phyloP scores from a whole-genome alignment of 176 grass and related monocot genomes.

The Musa acuminata region DNA sequence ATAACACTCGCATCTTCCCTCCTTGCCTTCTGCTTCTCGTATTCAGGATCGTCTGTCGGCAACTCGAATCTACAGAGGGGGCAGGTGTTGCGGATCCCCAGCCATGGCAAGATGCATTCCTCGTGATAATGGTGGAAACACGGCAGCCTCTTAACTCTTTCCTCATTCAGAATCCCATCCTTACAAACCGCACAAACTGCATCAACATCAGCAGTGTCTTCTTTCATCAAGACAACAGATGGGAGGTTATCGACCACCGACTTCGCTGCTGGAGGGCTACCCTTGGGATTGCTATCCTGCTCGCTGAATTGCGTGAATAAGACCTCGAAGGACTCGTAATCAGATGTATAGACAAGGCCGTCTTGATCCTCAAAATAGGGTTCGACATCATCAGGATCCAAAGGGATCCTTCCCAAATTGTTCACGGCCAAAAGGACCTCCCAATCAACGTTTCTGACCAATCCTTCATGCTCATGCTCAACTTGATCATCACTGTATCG shows the following conservation, averaged over 20 bases:
- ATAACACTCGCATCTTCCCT: neutral
- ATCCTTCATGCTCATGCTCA: neutral
- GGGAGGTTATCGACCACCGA: conserved; percentile 51
- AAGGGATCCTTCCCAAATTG: conserved; percentile 31
- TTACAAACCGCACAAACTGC: conserved; percentile 68
- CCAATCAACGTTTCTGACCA: conserved; percentile 39
- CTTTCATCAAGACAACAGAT: conserved; percentile 32
- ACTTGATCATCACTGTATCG: conserved; percentile 8
- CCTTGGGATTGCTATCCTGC: conserved; percentile 37
- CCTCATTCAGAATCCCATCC: conserved; percentile 3
- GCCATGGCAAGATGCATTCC: neutral
- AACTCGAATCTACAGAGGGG: neutral
- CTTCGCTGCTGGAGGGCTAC: conserved; percentile 36
- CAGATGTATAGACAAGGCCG: conserved; percentile 7
- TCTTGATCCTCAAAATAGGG: conserved; percentile 36
- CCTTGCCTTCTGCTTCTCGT: neutral
- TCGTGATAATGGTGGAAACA: neutral
- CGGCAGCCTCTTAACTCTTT: neutral
- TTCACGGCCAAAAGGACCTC: conserved; percentile 62
- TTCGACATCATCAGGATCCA: conserved; percentile 26
- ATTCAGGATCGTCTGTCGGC: conserved; percentile 3
- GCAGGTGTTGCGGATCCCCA: neutral
- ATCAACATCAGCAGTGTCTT: conserved; percentile 18
- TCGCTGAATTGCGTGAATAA: conserved; percentile 49
- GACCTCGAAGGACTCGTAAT: conserved; percentile 28